Evolutionary conservation across 352 stramenopile genomes (phyloP), one percentile per base, ranked within the genome.

Genomic region (Phytophthora tubulina): DNA sequence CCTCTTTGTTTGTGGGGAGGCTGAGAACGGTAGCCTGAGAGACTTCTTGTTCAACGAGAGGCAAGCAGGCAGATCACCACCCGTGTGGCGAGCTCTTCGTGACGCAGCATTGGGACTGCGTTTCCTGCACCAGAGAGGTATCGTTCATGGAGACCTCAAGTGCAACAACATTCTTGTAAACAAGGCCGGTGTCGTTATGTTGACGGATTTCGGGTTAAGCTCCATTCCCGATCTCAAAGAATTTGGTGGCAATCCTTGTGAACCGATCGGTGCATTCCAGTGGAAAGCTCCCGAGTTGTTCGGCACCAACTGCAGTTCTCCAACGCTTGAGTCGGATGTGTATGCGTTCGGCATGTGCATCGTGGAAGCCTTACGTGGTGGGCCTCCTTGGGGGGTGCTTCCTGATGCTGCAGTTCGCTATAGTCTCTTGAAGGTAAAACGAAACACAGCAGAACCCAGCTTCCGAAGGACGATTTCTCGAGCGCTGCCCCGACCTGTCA

Each of bases 341-440:
- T 81, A 82, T 35, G 61, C 75, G 4, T 65, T 85, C 13, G 78
- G 67, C 14, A 77, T 79, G 70, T 83, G 73, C 51, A 65, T 82
- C 38, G 39, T 73, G 15, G 72, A 82, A 41, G 75, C 75, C 21
- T 62, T 82, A 14, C 64, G 63, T 7, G 54, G 72, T 32, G 64
- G 75, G 10, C 44, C 31, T 13, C 76, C 76, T 2, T 80, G 72
- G 72, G 67, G 54, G 17, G 13, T 13, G 41, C 41, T 74, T 14
- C 63, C 64, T 15, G 70, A 74, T 15, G 57, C 50, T 10, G 65
- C 65, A 32, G 48, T 77, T n/a, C 14, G 35, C 10, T 66, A 58
- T 31, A 36, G 17, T 30, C 38, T 72, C 9, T 3, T 61, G n/a
- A 53, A 72, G n/a, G 17, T 33, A 5, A 66, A 66, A 15, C 38